Evolutionary conservation across 2,329 filamentous ascomycete genomes (phyloP).

Genomic region (Neoscytalidium dimidiatum): DNA sequence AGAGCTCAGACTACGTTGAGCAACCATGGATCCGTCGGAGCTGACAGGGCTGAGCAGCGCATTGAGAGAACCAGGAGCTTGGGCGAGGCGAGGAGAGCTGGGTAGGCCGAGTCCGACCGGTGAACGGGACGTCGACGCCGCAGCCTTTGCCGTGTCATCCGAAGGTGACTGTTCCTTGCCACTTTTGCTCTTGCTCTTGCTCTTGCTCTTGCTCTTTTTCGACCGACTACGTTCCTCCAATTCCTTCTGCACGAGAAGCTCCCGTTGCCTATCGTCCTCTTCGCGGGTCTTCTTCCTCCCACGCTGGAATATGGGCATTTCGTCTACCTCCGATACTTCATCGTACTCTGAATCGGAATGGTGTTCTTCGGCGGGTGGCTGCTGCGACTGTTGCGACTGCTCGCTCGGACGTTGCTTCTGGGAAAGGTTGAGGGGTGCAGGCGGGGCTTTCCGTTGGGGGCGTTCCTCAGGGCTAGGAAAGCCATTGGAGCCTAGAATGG

Average conservation of each 20-base stretch:
- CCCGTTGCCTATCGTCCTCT: conserved; percentile 80
- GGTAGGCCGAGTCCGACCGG: conserved; percentile 27
- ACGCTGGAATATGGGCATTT: conserved; percentile 60
- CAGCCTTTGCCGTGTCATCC: conserved; percentile 21
- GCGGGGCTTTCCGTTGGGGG: conserved; percentile 75
- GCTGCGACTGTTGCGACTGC: conserved; percentile 48
- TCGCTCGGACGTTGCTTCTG: conserved; percentile 44
- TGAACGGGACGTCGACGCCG: neutral
- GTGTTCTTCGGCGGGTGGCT: conserved; percentile 55
- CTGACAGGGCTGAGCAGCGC: conserved; percentile 53
- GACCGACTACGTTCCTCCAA: conserved; percentile 71
- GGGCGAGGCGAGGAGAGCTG: conserved; percentile 40
- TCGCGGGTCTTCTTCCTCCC: conserved; percentile 83
- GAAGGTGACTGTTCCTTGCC: conserved; percentile 23
- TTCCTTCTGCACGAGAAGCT: conserved; percentile 66
- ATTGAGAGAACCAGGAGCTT: conserved; percentile 37
- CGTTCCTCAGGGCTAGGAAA: conserved; percentile 36
- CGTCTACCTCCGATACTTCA: conserved; percentile 66
- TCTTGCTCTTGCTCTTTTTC: conserved; percentile 63
- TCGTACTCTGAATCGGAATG: conserved; percentile 79
- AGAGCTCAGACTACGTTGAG: conserved; percentile 43
- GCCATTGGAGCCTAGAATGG: conserved; percentile 36
- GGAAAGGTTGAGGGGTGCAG: conserved; percentile 77
- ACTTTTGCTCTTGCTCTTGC: conserved; percentile 48
- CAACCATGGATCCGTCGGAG: conserved; percentile 41